phyloP scores from a whole-genome alignment of 2,329 filamentous ascomycete species.

The Neopestalotiopsis sp. region DNA sequence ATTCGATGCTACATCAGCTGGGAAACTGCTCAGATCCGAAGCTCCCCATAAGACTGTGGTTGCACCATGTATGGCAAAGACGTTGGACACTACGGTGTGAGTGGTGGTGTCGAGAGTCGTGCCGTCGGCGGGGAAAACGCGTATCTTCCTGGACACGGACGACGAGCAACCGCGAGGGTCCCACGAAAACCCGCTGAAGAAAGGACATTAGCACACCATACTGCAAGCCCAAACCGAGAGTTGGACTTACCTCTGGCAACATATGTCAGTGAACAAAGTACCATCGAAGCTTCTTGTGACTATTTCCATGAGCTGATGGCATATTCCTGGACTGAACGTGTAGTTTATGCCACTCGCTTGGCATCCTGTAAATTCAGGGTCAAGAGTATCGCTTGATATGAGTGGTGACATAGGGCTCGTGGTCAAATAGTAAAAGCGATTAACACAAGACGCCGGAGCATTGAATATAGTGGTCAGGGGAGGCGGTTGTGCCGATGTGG shows the following conservation, averaged over 20 bases:
- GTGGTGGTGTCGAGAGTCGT: neutral
- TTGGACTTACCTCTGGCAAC: neutral
- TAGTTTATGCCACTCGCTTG: too few relatives aligned
- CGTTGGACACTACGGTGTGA: neutral
- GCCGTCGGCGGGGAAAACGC: neutral
- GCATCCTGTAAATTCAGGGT: neutral
- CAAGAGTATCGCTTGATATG: neutral
- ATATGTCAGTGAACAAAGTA: neutral
- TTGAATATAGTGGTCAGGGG: conserved; percentile 1
- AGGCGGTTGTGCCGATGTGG: too few relatives aligned
- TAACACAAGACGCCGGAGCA: neutral
- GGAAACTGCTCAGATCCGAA: neutral
- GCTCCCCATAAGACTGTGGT: neutral
- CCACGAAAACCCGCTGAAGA: neutral
- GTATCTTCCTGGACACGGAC: too few relatives aligned
- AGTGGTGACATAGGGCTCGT: too few relatives aligned
- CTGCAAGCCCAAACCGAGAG: neutral
- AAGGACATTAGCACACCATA: neutral
- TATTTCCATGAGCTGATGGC: neutral
- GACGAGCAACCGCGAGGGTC: neutral
- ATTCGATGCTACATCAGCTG: neutral
- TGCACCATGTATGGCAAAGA: neutral
- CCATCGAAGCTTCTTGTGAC: neutral
- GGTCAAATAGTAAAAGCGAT: neutral
- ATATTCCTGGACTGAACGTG: neutral